phyloP scores from a whole-genome alignment of 73 alveolate genomes.

The Loxodes magnus region DNA sequence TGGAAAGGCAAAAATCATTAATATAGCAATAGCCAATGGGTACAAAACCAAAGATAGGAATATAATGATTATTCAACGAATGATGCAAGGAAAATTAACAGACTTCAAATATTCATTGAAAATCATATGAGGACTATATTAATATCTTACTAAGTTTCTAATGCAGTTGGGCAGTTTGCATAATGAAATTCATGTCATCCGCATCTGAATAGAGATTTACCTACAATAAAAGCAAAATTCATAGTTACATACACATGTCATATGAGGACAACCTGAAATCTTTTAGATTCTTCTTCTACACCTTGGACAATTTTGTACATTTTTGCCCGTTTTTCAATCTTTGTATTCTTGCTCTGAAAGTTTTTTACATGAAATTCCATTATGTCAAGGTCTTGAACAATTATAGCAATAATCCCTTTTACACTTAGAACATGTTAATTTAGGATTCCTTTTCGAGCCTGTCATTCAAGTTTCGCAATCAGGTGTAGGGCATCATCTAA shows the following conservation, averaged over 20 bases:
- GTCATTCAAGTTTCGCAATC: slow-evolving; percentile 1
- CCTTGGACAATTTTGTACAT: slow-evolving; percentile 13
- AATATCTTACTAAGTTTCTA: no score
- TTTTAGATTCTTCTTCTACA: slow-evolving; percentile 18
- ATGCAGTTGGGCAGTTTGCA: no score
- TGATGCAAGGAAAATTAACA: no score
- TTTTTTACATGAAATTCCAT: neutral
- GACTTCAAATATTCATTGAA: no score
- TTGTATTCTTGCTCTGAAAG: neutral
- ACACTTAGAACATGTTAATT: neutral
- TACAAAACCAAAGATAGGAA: no score
- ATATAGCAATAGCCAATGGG: no score
- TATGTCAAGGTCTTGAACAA: neutral
- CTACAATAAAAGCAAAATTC: slow-evolving; percentile 27
- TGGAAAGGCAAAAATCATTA: no score
- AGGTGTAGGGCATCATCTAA: slow-evolving; percentile 5
- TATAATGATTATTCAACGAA: no score
- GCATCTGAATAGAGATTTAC: no score
- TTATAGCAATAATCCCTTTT: neutral
- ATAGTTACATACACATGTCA: slow-evolving; percentile 24
- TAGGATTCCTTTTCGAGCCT: neutral
- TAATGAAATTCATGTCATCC: no score
- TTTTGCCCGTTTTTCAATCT: neutral
- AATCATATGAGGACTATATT: no score
- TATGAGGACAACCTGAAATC: slow-evolving; percentile 31